These are phyloP conservation scores for Cercospora citrullina DNA, from an alignment of 2,329 filamentous ascomycete species.

Conservation along the genomic window DNA sequence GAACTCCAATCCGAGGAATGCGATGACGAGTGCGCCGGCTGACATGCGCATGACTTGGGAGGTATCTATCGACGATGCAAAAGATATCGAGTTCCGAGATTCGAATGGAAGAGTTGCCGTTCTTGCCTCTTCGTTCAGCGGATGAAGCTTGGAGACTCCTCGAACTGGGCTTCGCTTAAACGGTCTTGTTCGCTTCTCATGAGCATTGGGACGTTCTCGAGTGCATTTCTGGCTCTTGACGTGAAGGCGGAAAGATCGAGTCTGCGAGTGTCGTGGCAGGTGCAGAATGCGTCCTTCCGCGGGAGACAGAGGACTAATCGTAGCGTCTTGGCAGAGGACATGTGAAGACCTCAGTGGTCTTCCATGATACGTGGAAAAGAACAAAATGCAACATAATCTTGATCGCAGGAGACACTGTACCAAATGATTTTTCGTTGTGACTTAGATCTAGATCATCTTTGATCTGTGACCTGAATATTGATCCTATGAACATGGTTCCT, in stretches of 20 bases:
- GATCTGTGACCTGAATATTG: constrained; percentile 18
- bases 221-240: neutral
- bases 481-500: constrained; percentile 34
- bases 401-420: neutral
- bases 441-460: neutral
- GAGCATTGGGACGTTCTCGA: neutral
- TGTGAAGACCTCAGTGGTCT: neutral
- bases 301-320: neutral
- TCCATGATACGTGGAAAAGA: neutral
- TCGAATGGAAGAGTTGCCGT: neutral
- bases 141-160: neutral
- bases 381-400: neutral
- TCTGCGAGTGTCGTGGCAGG: neutral
- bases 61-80: neutral
- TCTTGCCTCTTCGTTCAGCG: neutral
- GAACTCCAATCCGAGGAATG: constrained; percentile 9
- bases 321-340: neutral
- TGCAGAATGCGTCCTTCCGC: neutral
- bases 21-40: constrained; percentile 9
- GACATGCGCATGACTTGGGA: constrained; percentile 8
- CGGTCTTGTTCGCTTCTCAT: neutral
- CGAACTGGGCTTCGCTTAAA: neutral
- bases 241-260: neutral
- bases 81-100: neutral
- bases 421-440: neutral